A percentile compares a stretch with the other conserved stretches of the same genome.
Evolutionary conservation across 2,329 filamentous ascomycete species (phyloP).

Genomic region (Sarocladium kiliense): DNA sequence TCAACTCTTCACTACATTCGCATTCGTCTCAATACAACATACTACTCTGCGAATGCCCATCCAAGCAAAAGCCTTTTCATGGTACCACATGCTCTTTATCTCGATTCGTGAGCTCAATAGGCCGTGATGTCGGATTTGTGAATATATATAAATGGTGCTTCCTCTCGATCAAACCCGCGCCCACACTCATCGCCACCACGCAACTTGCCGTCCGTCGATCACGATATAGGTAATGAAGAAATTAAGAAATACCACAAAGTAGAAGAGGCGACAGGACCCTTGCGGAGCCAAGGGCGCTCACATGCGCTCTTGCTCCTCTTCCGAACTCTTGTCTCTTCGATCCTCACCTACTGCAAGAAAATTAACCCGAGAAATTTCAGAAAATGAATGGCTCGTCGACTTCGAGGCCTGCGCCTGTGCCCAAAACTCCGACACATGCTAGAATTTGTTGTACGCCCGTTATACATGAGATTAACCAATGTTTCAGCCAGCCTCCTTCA

Average conservation of each 20-base stretch:
- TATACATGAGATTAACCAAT: conserved; percentile 9
- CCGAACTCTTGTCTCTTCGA: not conserved
- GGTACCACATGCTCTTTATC: no score
- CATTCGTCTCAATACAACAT: no score
- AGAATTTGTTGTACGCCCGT: conserved; percentile 16
- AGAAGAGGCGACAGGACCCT: no score
- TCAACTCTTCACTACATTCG: no score
- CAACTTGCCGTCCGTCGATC: not conserved
- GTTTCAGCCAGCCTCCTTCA: not conserved
- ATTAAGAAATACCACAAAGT: no score
- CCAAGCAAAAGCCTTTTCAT: no score
- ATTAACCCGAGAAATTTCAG: conserved; percentile 14
- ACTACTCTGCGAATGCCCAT: no score
- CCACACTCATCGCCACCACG: not conserved
- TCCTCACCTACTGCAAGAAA: not conserved
- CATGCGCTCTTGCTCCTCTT: no score
- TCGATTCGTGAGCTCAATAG: not conserved
- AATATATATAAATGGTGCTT: not conserved
- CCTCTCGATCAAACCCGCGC: not conserved
- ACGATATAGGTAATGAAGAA: conserved; percentile 5
- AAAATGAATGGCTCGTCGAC: conserved; percentile 16
- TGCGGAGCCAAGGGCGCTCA: no score
- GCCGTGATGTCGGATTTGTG: not conserved
- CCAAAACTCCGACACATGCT: conserved; percentile 32
- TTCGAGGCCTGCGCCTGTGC: conserved; percentile 19